Conservation (phyloP, 441 rosid species). For the Metrosideros polymorpha region DNA sequence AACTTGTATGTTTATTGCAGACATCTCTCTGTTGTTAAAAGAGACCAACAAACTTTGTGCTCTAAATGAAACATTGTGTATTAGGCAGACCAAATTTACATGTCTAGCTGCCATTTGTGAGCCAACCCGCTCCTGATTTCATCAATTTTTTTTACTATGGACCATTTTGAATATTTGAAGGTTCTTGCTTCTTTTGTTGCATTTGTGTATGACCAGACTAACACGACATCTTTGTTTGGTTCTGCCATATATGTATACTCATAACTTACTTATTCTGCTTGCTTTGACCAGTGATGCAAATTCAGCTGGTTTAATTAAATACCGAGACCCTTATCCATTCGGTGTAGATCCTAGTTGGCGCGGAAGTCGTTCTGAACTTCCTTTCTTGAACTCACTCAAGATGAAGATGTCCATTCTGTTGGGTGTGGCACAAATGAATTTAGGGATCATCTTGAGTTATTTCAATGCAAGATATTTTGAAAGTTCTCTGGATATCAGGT, state of each 20-base stretch:
- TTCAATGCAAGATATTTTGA: conserved; percentile 79
- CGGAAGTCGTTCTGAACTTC: conserved; percentile 94
- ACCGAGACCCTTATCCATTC: conserved; percentile 80
- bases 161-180: not conserved
- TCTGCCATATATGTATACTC: not conserved
- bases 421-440: conserved; percentile 89
- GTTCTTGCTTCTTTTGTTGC: not conserved
- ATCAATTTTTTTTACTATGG: not conserved
- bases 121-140: not conserved
- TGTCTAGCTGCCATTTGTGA: not conserved
- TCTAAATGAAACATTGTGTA: not conserved
- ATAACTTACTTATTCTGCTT: conserved; percentile 1
- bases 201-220: not conserved
- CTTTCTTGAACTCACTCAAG: conserved; percentile 88
- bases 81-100: not conserved
- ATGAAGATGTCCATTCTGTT: conserved; percentile 98
- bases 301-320: conserved; percentile 64
- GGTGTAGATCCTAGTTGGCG: conserved; percentile 99
- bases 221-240: not conserved
- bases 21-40: not conserved
- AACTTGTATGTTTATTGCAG: not conserved
- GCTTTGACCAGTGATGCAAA: conserved; percentile 54
- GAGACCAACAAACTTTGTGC: not conserved
- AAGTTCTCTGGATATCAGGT: conserved; percentile 80
- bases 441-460: conserved; percentile 79